These are phyloP conservation scores for Pseudozyma thailandica DNA, from an alignment of 1,284 basidiomycete genomes.

Conservation along the genomic window DNA sequence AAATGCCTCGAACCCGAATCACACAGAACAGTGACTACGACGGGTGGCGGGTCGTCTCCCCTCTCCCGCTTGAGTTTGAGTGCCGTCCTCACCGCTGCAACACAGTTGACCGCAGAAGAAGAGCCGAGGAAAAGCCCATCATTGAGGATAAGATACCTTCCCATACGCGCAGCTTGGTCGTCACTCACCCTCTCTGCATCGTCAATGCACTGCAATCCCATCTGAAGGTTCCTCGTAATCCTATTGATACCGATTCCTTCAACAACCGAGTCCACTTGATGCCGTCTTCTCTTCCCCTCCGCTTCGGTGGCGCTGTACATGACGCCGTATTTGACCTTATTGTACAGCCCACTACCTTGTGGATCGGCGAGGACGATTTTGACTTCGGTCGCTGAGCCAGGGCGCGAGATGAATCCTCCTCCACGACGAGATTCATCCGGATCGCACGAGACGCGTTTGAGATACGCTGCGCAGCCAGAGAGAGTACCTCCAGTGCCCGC, in stretches of 20 bases:
- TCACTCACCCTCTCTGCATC: conserved; percentile 61
- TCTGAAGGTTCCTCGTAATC: conserved; percentile 61
- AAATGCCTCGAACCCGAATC: conserved; percentile 64
- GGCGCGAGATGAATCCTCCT: conserved; percentile 20
- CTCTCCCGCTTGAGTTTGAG: conserved; percentile 53
- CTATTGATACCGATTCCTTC: conserved; percentile 76
- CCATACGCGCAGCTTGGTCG: conserved; percentile 65
- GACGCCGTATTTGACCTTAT: conserved; percentile 81
- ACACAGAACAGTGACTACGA: conserved; percentile 65
- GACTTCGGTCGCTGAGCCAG: conserved; percentile 34
- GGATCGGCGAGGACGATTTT: conserved; percentile 81
- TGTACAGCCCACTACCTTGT: conserved; percentile 92
- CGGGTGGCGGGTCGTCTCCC: conserved; percentile 41
- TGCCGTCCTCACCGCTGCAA: conserved; percentile 77
- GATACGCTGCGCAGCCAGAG: conserved; percentile 81
- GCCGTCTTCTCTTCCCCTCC: conserved; percentile 91
- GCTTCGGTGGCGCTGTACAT: conserved; percentile 91
- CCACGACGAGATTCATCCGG: conserved; percentile 28
- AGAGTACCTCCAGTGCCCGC: conserved; percentile 97
- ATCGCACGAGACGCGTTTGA: conserved; percentile 72
- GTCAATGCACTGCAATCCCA: conserved; percentile 60
- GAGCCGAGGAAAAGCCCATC: conserved; percentile 97
- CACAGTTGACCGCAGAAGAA: conserved; percentile 93
- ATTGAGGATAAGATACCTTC: conserved; percentile 57
- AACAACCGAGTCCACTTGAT: conserved; percentile 74